Evolutionary conservation across 352 stramenopile genomes (phyloP).

Genomic region (Pythium chondricola): DNA sequence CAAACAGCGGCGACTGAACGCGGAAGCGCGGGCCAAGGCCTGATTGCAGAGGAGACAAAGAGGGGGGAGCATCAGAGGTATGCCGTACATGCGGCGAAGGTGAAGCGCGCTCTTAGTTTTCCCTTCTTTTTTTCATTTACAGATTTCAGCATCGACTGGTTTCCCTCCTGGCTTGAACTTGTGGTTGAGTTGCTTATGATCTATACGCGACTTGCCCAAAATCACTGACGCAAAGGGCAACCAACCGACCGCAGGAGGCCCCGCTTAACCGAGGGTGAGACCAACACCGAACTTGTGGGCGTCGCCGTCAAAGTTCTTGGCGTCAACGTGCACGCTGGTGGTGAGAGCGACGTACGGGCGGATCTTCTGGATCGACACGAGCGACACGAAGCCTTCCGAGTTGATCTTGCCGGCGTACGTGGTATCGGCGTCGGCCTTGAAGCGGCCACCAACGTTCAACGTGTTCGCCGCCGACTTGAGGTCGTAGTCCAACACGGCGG

Average conservation of each 20-base stretch:
- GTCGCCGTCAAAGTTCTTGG: slow-evolving; percentile 84
- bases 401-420: slow-evolving; percentile 82
- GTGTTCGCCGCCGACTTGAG: slow-evolving; percentile 78
- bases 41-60: slow-evolving; percentile 12
- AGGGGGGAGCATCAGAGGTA: too few relatives aligned
- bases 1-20: slow-evolving; percentile 64
- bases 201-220: too few relatives aligned
- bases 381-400: slow-evolving; percentile 72
- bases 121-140: slow-evolving; percentile 23
- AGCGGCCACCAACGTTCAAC: slow-evolving; percentile 68
- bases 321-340: slow-evolving; percentile 74
- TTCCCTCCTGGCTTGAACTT: too few relatives aligned
- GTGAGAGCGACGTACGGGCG: slow-evolving; percentile 66
- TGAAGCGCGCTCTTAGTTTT: too few relatives aligned
- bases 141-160: slow-evolving; percentile 15
- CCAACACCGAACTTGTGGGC: slow-evolving; percentile 82
- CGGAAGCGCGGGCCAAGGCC: slow-evolving; percentile 41
- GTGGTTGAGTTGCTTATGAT: too few relatives aligned
- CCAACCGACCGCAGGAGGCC: too few relatives aligned
- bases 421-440: slow-evolving; percentile 66
- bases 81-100: too few relatives aligned
- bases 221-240: too few relatives aligned
- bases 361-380: slow-evolving; percentile 75
- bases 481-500: slow-evolving; percentile 77
- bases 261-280: slow-evolving; percentile 64